Conservation (phyloP, 2,329 filamentous ascomycete species). For the Penicillium sp. region DNA sequence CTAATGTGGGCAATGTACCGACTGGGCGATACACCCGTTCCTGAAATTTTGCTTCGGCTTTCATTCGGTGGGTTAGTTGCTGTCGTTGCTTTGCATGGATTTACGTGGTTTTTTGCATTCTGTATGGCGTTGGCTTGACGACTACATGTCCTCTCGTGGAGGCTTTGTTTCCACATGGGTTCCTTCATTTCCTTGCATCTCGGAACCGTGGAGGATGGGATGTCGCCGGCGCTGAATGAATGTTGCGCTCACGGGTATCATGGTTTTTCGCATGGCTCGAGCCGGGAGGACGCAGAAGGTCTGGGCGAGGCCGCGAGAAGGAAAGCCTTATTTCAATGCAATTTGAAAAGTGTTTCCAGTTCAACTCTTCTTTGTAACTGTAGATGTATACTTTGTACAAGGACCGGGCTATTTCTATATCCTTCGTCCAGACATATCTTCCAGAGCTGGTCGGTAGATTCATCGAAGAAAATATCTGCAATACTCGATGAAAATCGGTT, state of each 20-base stretch:
- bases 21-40: background rate
- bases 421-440: background rate
- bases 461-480: too few relatives aligned
- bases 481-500: too few relatives aligned
- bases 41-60: background rate
- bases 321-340: conserved; percentile 29
- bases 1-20: conserved; percentile 3
- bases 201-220: conserved; percentile 38
- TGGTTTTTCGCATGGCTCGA: conserved; percentile 15
- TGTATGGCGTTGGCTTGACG: conserved; percentile 44
- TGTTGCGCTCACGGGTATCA: conserved; percentile 27
- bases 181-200: conserved; percentile 26
- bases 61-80: background rate
- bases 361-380: background rate
- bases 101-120: conserved; percentile 40
- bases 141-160: conserved; percentile 35
- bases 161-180: conserved; percentile 22
- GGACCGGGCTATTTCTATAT: background rate
- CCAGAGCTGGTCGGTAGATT: too few relatives aligned
- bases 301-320: conserved; percentile 29
- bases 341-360: conserved; percentile 20
- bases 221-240: conserved; percentile 35
- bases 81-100: conserved; percentile 5
- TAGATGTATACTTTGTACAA: background rate
- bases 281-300: conserved; percentile 15